Base-by-base conservation (phyloP, 768 basidiomycete species). In the Tricholoma sp. region DNA sequence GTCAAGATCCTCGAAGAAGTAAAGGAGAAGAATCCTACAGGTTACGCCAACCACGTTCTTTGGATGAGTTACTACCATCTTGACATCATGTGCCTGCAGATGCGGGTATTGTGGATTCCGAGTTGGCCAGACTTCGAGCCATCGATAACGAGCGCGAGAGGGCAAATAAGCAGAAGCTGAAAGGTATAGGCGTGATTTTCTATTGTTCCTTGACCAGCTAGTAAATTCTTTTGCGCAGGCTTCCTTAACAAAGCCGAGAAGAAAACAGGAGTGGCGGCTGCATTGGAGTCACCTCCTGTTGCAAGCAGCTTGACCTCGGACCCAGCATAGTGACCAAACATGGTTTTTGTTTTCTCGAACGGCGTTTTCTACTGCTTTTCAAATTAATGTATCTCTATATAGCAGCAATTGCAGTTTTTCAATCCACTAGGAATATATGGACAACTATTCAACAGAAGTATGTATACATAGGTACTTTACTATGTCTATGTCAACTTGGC, bases 121-220 rank as follows among this genome's bases (percentile, higher is more conserved):
- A 93, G 66, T 71, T 92, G 31, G 67, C 74, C 11, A 75, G 88
- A 45, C 75, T 90, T 46, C 79, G 79, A 14, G 78, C 67, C 2
- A 78, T 78, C 34, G 90, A 93, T 56, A 81, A 85, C 61, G 85
- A 85, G 66, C 80, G 83, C 46, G 86, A 89, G 60, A 81, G 73
- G 60, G 79, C 67, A 0, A 79, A 85, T 60, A 86, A 85, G 58
- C 76, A 85, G 67, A 92, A 88, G 69, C 73, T 92, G 67, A 88
- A 85, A 76, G 91, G 91, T 88, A 58, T 43, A 62, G 41, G 5
- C 12, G 5, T 11, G 12, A 52, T 10, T 22, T 35, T 18, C 41
- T 8, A 24, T 57, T 21, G 43, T 32, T 31, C 18, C 45, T 12
- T 16, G 29, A 21, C 12, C 35, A 16, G 52, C 21, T 39, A 52